phyloP scores from a whole-genome alignment of 345 rosid genomes.

The Murraya koenigii region DNA sequence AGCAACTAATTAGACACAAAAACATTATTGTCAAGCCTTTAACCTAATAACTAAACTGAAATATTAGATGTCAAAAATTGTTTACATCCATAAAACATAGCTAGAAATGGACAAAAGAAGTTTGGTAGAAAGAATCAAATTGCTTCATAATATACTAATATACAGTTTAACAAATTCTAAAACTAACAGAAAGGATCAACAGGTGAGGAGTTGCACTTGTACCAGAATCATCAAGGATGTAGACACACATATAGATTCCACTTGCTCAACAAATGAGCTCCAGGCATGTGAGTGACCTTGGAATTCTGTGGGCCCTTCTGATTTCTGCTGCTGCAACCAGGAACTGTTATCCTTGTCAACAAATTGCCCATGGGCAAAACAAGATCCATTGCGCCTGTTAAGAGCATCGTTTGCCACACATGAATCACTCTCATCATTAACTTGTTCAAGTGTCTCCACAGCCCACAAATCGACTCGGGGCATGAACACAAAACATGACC shows the following conservation, averaged over 20 bases:
- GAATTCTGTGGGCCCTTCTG: slow-evolving; percentile 26
- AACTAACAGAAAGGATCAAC: background rate
- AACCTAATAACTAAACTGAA: background rate
- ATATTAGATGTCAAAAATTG: background rate
- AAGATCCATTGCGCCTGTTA: slow-evolving; percentile 29
- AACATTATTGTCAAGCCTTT: background rate
- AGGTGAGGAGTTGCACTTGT: slow-evolving; percentile 14
- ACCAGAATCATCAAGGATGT: slow-evolving; percentile 89
- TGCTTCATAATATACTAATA: background rate
- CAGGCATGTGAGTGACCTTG: slow-evolving; percentile 61
- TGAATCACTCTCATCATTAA: slow-evolving; percentile 25
- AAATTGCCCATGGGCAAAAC: slow-evolving; percentile 19
- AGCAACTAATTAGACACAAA: background rate
- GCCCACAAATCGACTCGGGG: slow-evolving; percentile 98
- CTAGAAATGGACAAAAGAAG: background rate
- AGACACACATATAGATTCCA: slow-evolving; percentile 69
- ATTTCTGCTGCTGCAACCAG: slow-evolving; percentile 18
- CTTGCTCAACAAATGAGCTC: slow-evolving; percentile 87
- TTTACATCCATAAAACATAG: background rate
- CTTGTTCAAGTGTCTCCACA: slow-evolving; percentile 41
- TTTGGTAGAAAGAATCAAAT: background rate
- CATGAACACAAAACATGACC: slow-evolving; percentile 70
- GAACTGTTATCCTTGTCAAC: slow-evolving; percentile 18
- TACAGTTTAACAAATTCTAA: background rate
- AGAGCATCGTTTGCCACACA: slow-evolving; percentile 18